phyloP scores from a whole-genome alignment of 1,139 yeast species.

The Candida tropicalis region DNA sequence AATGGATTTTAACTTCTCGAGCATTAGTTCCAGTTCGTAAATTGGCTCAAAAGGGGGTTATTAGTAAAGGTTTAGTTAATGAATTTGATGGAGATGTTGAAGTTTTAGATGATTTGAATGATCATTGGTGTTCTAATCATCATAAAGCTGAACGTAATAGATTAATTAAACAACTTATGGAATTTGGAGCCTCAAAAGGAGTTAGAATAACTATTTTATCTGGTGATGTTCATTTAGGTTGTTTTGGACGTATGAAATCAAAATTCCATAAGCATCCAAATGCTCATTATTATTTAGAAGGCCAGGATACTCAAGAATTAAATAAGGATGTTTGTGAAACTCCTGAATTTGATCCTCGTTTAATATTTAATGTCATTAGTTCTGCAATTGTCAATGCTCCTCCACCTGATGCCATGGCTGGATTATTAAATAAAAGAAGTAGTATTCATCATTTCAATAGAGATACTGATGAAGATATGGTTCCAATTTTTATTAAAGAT shows the following conservation, averaged over 20 bases:
- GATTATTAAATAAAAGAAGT: conserved; percentile 63
- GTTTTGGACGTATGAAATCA: conserved; percentile 76
- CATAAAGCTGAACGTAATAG: conserved; percentile 79
- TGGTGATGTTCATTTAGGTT: conserved; percentile 93
- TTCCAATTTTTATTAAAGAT: conserved; percentile 67
- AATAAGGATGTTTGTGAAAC: conserved; percentile 42
- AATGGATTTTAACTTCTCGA: conserved; percentile 65
- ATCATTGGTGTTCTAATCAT: conserved; percentile 91
- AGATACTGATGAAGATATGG: conserved; percentile 76
- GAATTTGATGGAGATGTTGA: conserved; percentile 92
- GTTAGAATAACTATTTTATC: conserved; percentile 81
- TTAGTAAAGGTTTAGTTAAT: conserved; percentile 73
- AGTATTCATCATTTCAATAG: conserved; percentile 66
- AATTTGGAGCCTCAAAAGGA: conserved; percentile 62
- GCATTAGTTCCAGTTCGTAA: conserved; percentile 65
- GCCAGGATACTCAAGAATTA: conserved; percentile 30
- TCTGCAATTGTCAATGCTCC: conserved; percentile 93
- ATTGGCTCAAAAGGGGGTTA: conserved; percentile 68
- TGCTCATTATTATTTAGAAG: conserved; percentile 27
- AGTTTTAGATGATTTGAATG: conserved; percentile 87
- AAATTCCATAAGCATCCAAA: conserved; percentile 52
- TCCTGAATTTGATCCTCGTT: conserved; percentile 72
- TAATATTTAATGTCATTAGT: conserved; percentile 80
- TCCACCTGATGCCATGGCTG: conserved; percentile 87
- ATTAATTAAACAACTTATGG: conserved; percentile 57